Evolutionary conservation across 2,329 filamentous ascomycete genomes (phyloP).

Genomic region (Ambrosiella xylebori): DNA sequence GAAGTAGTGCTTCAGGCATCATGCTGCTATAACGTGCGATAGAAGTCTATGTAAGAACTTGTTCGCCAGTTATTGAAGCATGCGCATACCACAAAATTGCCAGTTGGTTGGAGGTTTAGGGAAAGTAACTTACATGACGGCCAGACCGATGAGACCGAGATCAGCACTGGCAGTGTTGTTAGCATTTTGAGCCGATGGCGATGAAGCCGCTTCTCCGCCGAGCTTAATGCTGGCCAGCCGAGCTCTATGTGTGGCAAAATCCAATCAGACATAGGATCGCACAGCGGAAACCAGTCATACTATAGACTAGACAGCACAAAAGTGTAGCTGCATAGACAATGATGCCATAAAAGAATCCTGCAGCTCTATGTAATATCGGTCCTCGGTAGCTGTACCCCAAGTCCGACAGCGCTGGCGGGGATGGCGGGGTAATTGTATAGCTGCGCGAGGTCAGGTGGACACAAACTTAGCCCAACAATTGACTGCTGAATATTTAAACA

Average conservation of each 20-base stretch:
- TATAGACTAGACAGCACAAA: background rate
- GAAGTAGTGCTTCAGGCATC: background rate
- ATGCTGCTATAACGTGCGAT: background rate
- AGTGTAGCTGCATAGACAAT: background rate
- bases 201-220: conserved; percentile 16
- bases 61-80: background rate
- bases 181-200: conserved; percentile 26
- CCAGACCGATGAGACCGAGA: conserved; percentile 83
- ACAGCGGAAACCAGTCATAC: background rate
- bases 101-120: background rate
- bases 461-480: no score
- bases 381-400: background rate
- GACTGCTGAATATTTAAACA: no score
- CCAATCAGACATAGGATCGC: background rate
- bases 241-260: conserved; percentile 33
- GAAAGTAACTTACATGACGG: conserved; percentile 53
- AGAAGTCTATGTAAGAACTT: background rate
- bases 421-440: conserved; percentile 1
- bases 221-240: conserved; percentile 59
- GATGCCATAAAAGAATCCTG: background rate
- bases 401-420: background rate
- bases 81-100: background rate
- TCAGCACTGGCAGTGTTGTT: conserved; percentile 52
- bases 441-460: background rate
- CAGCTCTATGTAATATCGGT: background rate